phyloP scores from a whole-genome alignment of 148 eudicot species.

The Rhododendron williamsianum region DNA sequence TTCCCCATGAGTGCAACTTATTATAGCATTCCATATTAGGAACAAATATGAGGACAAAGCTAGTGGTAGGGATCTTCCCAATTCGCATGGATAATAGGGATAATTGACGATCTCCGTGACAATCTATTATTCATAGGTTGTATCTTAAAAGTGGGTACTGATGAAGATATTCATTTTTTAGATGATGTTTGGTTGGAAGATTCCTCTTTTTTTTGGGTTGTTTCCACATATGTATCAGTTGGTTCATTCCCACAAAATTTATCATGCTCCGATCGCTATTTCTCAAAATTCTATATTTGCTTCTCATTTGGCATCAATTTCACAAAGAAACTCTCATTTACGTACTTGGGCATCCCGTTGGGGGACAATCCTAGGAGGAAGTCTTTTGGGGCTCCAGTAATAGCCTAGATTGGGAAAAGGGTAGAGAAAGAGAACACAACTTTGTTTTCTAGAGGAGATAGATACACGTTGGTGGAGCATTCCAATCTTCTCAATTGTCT shows the following conservation, averaged over 20 bases:
- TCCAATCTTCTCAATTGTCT: not conserved
- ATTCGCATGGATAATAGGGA: not conserved
- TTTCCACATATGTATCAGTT: not conserved
- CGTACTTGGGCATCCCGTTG: too few relatives aligned
- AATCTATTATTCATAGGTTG: not conserved
- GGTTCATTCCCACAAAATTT: not conserved
- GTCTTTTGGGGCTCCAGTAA: not conserved
- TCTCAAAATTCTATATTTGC: not conserved
- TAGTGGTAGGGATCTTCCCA: not conserved
- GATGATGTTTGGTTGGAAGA: not conserved
- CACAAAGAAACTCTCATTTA: not conserved
- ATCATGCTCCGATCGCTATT: not conserved
- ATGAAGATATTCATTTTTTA: not conserved
- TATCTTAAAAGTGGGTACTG: not conserved
- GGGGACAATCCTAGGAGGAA: not conserved
- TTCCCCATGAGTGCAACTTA: not conserved
- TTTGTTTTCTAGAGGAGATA: not conserved
- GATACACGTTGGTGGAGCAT: not conserved
- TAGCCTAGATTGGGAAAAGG: not conserved
- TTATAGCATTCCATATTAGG: too few relatives aligned
- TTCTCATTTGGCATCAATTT: not conserved
- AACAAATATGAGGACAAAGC: not conserved
- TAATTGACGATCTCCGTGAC: not conserved
- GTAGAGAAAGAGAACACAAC: not conserved
- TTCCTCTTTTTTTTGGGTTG: not conserved